Percentiles rank a stretch among this genome's conserved stretches.
These are phyloP conservation scores for Nephromyces sp. DNA, from an alignment of 169 alveolate species.

Conservation along the genomic window DNA sequence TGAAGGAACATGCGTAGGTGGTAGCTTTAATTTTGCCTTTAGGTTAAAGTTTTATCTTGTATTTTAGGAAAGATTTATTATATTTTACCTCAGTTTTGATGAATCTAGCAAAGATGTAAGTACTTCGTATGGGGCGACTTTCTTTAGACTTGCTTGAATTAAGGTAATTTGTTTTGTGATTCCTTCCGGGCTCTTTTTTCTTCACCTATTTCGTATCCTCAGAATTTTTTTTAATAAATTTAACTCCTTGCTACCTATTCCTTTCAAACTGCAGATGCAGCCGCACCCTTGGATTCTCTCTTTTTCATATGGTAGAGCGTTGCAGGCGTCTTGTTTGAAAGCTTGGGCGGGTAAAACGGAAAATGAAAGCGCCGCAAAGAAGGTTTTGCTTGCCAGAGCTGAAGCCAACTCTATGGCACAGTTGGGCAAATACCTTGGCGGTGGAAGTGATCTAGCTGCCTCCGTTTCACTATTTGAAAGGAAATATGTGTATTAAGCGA, in stretches of 20 bases:
- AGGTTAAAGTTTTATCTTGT: too few species aligned
- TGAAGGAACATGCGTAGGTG: too few species aligned
- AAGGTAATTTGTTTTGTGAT: neutral
- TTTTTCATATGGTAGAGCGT: slow-evolving; percentile 98
- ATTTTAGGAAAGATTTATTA: too few species aligned
- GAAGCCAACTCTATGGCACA: slow-evolving; percentile 94
- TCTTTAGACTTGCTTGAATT: neutral
- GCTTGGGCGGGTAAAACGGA: slow-evolving; percentile 87
- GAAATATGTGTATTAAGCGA: slow-evolving; percentile 51
- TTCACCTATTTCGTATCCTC: too few species aligned
- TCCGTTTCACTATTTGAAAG: slow-evolving; percentile 50
- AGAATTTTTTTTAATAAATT: too few species aligned
- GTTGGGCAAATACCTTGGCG: slow-evolving; percentile 75
- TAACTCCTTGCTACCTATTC: too few species aligned
- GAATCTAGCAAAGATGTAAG: too few species aligned
- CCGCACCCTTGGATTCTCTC: slow-evolving; percentile 89
- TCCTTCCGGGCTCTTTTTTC: too few species aligned
- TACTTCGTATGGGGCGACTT: too few species aligned
- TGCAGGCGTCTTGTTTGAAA: slow-evolving; percentile 87
- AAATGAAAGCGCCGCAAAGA: slow-evolving; percentile 89
- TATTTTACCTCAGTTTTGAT: too few species aligned
- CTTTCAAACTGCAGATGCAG: slow-evolving; percentile 15
- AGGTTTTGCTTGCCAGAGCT: slow-evolving; percentile 84
- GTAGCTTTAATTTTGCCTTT: too few species aligned
- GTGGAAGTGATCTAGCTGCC: slow-evolving; percentile 50